Evolutionary conservation across 108 stramenopile species (phyloP).

Genomic region (Cyclotella baltica): DNA sequence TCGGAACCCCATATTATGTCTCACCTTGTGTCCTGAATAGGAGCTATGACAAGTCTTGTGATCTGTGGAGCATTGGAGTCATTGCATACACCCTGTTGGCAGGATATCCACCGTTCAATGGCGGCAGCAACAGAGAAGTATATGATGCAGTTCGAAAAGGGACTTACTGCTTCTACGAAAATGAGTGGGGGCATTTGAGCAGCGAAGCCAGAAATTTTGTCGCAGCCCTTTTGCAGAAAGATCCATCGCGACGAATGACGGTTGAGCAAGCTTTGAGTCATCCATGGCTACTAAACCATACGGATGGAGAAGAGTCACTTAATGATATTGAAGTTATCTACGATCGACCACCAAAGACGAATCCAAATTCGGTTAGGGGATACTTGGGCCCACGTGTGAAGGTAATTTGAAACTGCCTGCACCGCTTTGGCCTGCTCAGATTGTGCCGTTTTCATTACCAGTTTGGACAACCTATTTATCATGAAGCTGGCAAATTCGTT

Average conservation of each 20-base stretch:
- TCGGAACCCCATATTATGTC: slow-evolving; percentile 92
- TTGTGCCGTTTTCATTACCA: too few relatives aligned
- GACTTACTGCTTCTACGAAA: slow-evolving; percentile 33
- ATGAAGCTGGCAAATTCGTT: too few relatives aligned
- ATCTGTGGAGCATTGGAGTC: slow-evolving; percentile 87
- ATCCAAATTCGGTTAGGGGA: slow-evolving; percentile 8
- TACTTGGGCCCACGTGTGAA: slow-evolving; percentile 5
- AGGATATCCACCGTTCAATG: slow-evolving; percentile 81
- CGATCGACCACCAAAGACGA: slow-evolving; percentile 10
- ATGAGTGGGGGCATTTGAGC: slow-evolving; percentile 49
- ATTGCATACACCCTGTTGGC: slow-evolving; percentile 66
- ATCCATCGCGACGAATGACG: slow-evolving; percentile 47
- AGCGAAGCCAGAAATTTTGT: slow-evolving; percentile 50
- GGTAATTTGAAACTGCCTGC: too few relatives aligned
- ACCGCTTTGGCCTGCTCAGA: too few relatives aligned
- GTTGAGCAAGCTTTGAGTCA: slow-evolving; percentile 45
- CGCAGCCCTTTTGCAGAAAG: slow-evolving; percentile 36
- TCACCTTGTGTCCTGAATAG: slow-evolving; percentile 79
- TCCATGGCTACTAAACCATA: slow-evolving; percentile 38
- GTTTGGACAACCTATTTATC: too few relatives aligned
- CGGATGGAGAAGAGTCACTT: slow-evolving; percentile 1
- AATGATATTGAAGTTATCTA: slow-evolving; percentile 32
- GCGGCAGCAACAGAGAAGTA: slow-evolving; percentile 63
- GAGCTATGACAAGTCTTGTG: slow-evolving; percentile 56
- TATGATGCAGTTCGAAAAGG: slow-evolving; percentile 48